Percentiles rank a stretch among this genome's conserved stretches.
These are phyloP conservation scores for Dothistroma septosporum DNA, from an alignment of 2,329 filamentous ascomycete species.

Conservation along the genomic window DNA sequence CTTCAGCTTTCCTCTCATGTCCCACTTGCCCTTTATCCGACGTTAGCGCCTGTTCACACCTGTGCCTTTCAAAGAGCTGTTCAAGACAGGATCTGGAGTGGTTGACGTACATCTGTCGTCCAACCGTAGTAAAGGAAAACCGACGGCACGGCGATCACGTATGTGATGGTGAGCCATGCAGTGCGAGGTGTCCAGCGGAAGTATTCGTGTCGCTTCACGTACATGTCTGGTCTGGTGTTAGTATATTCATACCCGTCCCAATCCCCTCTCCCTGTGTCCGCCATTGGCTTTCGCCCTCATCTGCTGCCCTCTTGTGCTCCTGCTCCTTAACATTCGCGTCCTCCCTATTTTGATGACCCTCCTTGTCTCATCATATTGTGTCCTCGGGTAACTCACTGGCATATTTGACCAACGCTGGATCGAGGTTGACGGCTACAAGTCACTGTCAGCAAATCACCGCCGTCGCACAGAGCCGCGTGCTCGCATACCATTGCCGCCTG, in stretches of 20 bases:
- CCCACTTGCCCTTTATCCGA: conserved; percentile 68
- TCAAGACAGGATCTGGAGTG: background rate
- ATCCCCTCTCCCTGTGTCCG: background rate
- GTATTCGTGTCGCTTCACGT: conserved; percentile 81
- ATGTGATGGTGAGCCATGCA: conserved; percentile 73
- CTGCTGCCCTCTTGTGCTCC: too few species aligned
- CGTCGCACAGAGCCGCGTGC: background rate
- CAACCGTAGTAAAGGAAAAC: conserved; percentile 69
- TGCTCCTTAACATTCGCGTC: too few species aligned
- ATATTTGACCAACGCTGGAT: conserved; percentile 56
- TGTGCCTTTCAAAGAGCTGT: too few species aligned
- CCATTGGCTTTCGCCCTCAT: background rate
- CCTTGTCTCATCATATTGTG: too few species aligned
- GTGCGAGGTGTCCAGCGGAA: conserved; percentile 90
- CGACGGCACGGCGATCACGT: conserved; percentile 67
- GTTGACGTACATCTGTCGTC: conserved; percentile 77
- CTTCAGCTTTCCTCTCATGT: conserved; percentile 80
- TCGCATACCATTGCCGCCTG: conserved; percentile 36
- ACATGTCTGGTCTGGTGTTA: conserved; percentile 62
- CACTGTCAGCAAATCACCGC: conserved; percentile 17
- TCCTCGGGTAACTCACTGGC: conserved; percentile 45
- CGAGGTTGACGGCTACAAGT: conserved; percentile 45
- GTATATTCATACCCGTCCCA: conserved; percentile 7
- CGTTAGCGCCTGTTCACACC: conserved; percentile 14
- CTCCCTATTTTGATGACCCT: too few species aligned